These are phyloP conservation scores for Diaporthe longicolla DNA, from an alignment of 2,329 filamentous ascomycete genomes.

Conservation along the genomic window DNA sequence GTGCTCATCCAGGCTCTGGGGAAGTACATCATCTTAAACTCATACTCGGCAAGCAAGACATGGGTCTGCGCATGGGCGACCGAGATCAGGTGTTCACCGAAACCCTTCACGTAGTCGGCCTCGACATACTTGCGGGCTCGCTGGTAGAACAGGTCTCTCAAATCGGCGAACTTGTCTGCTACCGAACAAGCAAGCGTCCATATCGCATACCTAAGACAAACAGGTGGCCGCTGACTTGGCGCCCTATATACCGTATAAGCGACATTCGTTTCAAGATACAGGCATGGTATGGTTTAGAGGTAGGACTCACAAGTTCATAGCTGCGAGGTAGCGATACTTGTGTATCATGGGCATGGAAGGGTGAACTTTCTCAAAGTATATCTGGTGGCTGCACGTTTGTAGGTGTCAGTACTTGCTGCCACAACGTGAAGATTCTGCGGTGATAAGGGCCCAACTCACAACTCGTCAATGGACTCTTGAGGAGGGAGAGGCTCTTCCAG, in stretches of 20 bases:
- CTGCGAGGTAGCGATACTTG: conserved; percentile 86
- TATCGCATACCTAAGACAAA: conserved; percentile 92
- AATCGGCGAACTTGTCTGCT: conserved; percentile 81
- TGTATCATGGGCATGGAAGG: conserved; percentile 91
- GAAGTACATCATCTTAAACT: conserved; percentile 99
- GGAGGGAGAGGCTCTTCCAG: conserved; percentile 72
- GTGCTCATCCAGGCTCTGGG: conserved; percentile 95
- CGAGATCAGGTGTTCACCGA: conserved; percentile 90
- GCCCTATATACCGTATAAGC: conserved; percentile 61
- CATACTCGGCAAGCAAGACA: conserved; percentile 83
- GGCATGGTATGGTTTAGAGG: neutral
- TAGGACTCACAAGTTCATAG: conserved; percentile 80
- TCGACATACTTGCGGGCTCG: conserved; percentile 92
- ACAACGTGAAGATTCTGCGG: neutral
- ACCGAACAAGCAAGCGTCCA: conserved; percentile 94
- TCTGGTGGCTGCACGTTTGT: conserved; percentile 71
- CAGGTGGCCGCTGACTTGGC: conserved; percentile 87
- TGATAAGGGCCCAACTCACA: conserved; percentile 63
- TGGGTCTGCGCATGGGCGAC: conserved; percentile 90
- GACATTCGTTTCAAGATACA: neutral
- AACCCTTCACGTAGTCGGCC: conserved; percentile 90
- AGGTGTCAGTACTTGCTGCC: neutral
- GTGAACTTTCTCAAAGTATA: conserved; percentile 93
- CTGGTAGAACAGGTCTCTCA: conserved; percentile 92
- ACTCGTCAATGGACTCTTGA: conserved; percentile 80